Conservation (phyloP, 176 grass and related monocot species). For the Chloris gayana region DNA sequence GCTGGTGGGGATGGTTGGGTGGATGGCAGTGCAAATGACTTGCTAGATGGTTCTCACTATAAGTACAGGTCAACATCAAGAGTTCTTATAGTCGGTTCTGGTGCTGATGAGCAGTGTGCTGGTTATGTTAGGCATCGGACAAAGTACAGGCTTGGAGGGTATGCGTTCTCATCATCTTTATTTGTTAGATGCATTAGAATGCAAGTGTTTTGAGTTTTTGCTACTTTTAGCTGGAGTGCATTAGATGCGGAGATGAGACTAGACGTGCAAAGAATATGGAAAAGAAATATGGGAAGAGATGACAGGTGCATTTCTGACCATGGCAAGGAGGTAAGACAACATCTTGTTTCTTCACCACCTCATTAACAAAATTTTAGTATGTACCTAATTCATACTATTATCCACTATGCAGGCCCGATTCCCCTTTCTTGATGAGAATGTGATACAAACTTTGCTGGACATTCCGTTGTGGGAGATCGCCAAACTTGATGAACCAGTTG, state of each 20-base stretch:
- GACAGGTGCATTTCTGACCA: conserved; percentile 91
- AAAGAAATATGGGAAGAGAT: conserved; percentile 99
- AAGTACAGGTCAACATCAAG: conserved; percentile 76
- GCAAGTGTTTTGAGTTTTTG: conserved; percentile 9
- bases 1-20: conserved; percentile 90
- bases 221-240: conserved; percentile 67
- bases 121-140: conserved; percentile 94
- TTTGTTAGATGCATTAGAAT: conserved; percentile 18
- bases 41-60: conserved; percentile 47
- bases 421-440: conserved; percentile 90
- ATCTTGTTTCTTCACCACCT: not conserved
- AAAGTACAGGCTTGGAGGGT: conserved; percentile 92
- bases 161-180: conserved; percentile 27
- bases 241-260: conserved; percentile 84
- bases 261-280: conserved; percentile 97
- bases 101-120: conserved; percentile 94
- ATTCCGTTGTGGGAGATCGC: conserved; percentile 89
- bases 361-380: no score
- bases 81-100: conserved; percentile 87
- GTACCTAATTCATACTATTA: not conserved
- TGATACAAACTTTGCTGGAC: conserved; percentile 73
- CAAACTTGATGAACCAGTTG: conserved; percentile 73
- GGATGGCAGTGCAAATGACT: conserved; percentile 54
- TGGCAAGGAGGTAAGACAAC: conserved; percentile 74
- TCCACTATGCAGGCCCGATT: conserved; percentile 65